phyloP scores from a whole-genome alignment of 2,329 filamentous ascomycete genomes.

The Apiospora arundinis region DNA sequence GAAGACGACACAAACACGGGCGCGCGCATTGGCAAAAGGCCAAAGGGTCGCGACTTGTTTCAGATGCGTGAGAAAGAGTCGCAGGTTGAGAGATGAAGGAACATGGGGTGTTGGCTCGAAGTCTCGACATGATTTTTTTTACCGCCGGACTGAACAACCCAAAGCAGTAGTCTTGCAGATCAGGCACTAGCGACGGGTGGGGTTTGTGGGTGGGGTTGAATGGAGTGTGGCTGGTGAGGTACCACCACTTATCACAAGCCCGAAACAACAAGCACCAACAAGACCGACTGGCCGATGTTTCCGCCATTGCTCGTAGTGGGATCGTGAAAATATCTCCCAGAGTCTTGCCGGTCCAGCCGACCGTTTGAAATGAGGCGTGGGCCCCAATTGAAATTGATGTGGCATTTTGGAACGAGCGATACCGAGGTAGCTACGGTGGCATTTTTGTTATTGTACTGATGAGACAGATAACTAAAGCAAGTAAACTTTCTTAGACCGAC shows the following conservation, averaged over 20 bases:
- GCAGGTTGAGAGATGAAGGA: conserved; percentile 19
- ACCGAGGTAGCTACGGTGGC: background rate
- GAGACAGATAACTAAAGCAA: background rate
- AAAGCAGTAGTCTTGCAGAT: conserved; percentile 15
- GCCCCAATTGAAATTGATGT: conserved; percentile 7
- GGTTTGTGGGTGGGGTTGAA: too few relatives aligned
- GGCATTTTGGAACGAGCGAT: background rate
- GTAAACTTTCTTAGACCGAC: background rate
- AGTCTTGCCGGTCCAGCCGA: conserved; percentile 9
- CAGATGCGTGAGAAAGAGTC: conserved; percentile 21
- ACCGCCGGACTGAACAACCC: conserved; percentile 17
- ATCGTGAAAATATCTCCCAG: conserved; percentile 14
- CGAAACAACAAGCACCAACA: background rate
- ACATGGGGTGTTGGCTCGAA: background rate
- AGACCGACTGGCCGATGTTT: background rate
- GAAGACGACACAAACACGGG: background rate
- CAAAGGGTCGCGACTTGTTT: conserved; percentile 11
- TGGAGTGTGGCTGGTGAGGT: conserved; percentile 14
- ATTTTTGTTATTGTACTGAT: background rate
- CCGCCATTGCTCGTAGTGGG: background rate
- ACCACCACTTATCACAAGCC: background rate
- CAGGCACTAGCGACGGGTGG: conserved; percentile 7
- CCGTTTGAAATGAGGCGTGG: conserved; percentile 16
- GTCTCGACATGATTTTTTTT: background rate
- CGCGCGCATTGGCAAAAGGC: conserved; percentile 1